Percentiles rank a stretch among this genome's conserved stretches.
Conservation (phyloP, 2,329 filamentous ascomycete genomes). For the Sporothrix dimorphospora region DNA sequence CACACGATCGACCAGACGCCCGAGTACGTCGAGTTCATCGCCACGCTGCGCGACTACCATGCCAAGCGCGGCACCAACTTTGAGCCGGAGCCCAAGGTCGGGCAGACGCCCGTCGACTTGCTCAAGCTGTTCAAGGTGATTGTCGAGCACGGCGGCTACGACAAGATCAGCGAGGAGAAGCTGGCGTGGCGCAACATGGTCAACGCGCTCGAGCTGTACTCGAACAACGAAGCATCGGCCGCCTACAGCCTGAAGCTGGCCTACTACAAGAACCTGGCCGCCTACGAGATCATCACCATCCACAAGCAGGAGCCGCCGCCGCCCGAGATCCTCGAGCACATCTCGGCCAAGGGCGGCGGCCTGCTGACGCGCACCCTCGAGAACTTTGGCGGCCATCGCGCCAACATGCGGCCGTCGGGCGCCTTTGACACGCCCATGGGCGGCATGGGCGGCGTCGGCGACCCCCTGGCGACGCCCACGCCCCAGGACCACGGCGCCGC, state of each 20-base stretch:
- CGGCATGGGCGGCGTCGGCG: constrained; percentile 52
- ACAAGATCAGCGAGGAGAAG: constrained; percentile 80
- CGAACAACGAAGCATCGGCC: constrained; percentile 76
- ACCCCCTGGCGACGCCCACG: constrained; percentile 57
- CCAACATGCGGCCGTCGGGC: constrained; percentile 48
- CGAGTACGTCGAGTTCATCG: constrained; percentile 80
- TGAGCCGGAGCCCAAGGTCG: constrained; percentile 81
- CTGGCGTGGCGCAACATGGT: constrained; percentile 83
- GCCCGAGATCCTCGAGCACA: constrained; percentile 84
- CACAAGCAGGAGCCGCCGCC: constrained; percentile 82
- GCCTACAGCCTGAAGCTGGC: constrained; percentile 85
- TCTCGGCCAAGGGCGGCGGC: constrained; percentile 80
- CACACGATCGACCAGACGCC: constrained; percentile 60
- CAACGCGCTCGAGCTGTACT: constrained; percentile 73
- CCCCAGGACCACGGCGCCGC: constrained; percentile 54
- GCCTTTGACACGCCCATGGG: constrained; percentile 23
- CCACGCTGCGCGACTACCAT: constrained; percentile 73
- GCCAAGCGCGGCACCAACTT: constrained; percentile 76
- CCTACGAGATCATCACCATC: constrained; percentile 80
- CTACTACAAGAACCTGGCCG: constrained; percentile 87
- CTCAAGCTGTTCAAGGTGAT: constrained; percentile 79
- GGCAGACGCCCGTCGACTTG: constrained; percentile 74
- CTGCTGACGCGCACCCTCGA: constrained; percentile 79
- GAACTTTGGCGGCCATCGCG: constrained; percentile 58
- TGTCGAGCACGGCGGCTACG: constrained; percentile 78